Evolutionary conservation across 2,329 filamentous ascomycete genomes (phyloP), one percentile per base, ranked within the genome.

Genomic region (Cladosporium phlei): DNA sequence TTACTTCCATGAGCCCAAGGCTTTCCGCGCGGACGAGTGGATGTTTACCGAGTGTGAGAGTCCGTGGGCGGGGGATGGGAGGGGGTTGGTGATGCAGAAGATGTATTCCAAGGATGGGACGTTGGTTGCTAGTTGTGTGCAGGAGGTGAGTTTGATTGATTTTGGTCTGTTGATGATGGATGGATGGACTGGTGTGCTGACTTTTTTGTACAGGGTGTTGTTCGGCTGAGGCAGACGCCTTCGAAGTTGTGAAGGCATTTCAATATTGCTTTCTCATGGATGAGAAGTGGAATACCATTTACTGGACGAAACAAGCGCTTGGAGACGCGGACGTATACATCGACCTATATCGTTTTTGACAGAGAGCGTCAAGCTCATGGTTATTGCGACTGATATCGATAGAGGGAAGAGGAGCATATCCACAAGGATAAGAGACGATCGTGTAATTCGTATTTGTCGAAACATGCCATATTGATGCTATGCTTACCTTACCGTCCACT

Each of bases 1-100:
- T 34, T 76, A 77, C 56, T 78, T 78, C 59, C 75, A 78, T 52
- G 66, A 68, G 39, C 72, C 72, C n/a, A 64, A 67, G 24, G 66
- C 62, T 14, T 76, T 76, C 57, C 61, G 69, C 27, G 73, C 73
- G 27, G 74, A 77, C 47, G 73, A 89, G 66, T 90, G 86, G 86
- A 84, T 89, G 78, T 81, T 88, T 56, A 78, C 76, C 16, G 86
- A 90, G 70, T 87, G 87, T 78, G 78, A 86, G 66, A 88, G 80
- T 46, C 85, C 86, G 0, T 93, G 87, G 86, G 78, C 83, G 2
- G 86, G 83, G 1, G 84, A 89, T 58, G 86, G 86, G 3, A 75
- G 87, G 50, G 87, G 85, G 0, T 73, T 91, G 14, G 87, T 91
- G 30, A 78, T 77, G 56, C 85, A 89, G 72, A 78, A 79, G 65